phyloP scores from a whole-genome alignment of 2,329 filamentous ascomycete species.

The Penicillium freii region DNA sequence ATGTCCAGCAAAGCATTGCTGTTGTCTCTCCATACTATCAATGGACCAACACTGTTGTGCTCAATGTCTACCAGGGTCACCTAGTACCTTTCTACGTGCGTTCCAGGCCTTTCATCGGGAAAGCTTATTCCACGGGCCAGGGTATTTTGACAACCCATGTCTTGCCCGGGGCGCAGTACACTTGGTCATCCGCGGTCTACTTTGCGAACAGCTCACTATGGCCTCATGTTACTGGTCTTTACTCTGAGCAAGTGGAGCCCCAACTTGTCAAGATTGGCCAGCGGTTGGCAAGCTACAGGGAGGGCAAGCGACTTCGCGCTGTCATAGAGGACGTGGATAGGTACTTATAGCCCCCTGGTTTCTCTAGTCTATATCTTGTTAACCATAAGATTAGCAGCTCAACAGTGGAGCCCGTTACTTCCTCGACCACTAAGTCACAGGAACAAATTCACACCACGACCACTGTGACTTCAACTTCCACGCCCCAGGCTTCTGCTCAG shows the following conservation, averaged over 20 bases:
- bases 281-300: conserved; percentile 66
- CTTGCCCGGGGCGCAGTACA: conserved; percentile 69
- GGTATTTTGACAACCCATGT: conserved; percentile 67
- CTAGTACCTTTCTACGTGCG: conserved; percentile 72
- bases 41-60: conserved; percentile 62
- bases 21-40: conserved; percentile 70
- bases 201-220: conserved; percentile 77
- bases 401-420: conserved; percentile 24
- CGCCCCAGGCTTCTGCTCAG: conserved; percentile 28
- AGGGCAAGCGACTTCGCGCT: conserved; percentile 61
- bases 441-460: conserved; percentile 18
- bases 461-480: conserved; percentile 25
- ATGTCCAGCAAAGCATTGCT: conserved; percentile 63
- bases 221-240: conserved; percentile 76
- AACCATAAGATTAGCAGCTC: conserved; percentile 16
- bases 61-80: conserved; percentile 45
- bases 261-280: conserved; percentile 91
- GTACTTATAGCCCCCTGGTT: conserved; percentile 25
- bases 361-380: conserved; percentile 5
- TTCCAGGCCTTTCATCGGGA: conserved; percentile 70
- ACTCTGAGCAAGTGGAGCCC: conserved; percentile 90
- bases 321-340: conserved; percentile 56
- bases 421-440: conserved; percentile 19
- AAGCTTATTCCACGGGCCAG: conserved; percentile 65
- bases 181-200: conserved; percentile 64